Base-by-base conservation (phyloP, 2,329 filamentous ascomycete species). In the Ophiostoma sp. region DNA sequence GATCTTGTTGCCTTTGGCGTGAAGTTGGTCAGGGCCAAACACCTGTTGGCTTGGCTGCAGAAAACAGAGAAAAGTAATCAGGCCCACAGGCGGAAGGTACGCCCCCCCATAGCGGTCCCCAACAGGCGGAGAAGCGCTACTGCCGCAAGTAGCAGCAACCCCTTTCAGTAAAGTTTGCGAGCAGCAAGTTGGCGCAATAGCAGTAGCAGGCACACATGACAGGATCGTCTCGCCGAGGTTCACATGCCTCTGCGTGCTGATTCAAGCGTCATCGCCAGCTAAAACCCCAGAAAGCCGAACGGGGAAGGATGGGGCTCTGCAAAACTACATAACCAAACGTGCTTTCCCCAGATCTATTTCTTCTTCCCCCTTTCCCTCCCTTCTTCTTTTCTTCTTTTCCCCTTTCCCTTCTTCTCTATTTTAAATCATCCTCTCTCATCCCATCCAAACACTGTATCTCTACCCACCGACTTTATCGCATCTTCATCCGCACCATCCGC, bases 201-300 rank as follows among this genome's bases (percentile, higher is more conserved):
- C 31, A 59, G 22, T 31, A 25, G 31, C 17, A 17, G 28, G 25
- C 28, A 66, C 72, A 69, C 69, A 55, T 74, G 72, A 74, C 55
- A 74, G 42, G 72, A 71, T 31, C 59, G 59, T 42, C 25, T 55
- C 72, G 72, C 72, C 72, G 72, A 74, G 72, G 72, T 74, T 74
- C 72, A 74, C 72, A 74, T 74, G 72, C 45, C 42, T 52, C 42
- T 63, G 39, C 42, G 25, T 22, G 52, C 55, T 48, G 52, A 69
- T 57, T 52, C 66, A 63, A 73, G 72, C 69, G 72, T 73, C 72
- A 73, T 73, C 69, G 69, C 55, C 59, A 70, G 45, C 52, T 61
- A 55, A 66, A 71, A 68, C 72, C 72, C 72, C 72, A 73, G 72
- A 73, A 50, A 50, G 72, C 50, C 69, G 69, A 71, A 64, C 69